phyloP scores from a whole-genome alignment of 164 flowering plant genomes.

The Vitis labrusca region DNA sequence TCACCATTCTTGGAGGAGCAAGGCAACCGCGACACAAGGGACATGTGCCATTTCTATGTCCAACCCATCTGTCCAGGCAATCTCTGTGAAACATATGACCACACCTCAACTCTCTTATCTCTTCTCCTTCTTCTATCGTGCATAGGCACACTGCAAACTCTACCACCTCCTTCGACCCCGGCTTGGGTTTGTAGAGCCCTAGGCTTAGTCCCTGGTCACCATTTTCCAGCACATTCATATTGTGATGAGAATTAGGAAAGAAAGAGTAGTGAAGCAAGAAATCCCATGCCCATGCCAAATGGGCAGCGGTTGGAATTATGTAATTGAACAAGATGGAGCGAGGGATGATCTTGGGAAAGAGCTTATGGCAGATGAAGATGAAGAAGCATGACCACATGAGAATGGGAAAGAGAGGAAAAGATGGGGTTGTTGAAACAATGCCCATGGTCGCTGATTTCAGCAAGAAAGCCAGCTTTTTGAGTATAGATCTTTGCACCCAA shows the following conservation, averaged over 20 bases:
- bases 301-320: neutral
- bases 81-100: conserved; percentile 33
- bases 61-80: conserved; percentile 37
- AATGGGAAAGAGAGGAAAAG: no score
- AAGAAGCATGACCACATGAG: no score
- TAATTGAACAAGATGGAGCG: neutral
- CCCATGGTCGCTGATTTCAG: no score
- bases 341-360: neutral
- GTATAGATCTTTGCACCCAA: no score
- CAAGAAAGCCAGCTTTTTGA: no score
- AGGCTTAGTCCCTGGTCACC: neutral
- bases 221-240: neutral
- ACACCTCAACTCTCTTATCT: conserved; percentile 32
- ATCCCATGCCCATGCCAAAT: conserved; percentile 14
- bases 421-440: no score
- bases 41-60: neutral
- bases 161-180: neutral
- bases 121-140: conserved; percentile 33
- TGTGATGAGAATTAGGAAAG: neutral
- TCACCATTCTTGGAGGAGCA: no score
- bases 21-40: no score
- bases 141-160: conserved; percentile 38
- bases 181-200: neutral
- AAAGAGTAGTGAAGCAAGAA: conserved; percentile 9
- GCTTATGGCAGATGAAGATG: no score